Evolutionary conservation across 2,329 filamentous ascomycete genomes (phyloP).

Genomic region (Aureobasidium sp.): DNA sequence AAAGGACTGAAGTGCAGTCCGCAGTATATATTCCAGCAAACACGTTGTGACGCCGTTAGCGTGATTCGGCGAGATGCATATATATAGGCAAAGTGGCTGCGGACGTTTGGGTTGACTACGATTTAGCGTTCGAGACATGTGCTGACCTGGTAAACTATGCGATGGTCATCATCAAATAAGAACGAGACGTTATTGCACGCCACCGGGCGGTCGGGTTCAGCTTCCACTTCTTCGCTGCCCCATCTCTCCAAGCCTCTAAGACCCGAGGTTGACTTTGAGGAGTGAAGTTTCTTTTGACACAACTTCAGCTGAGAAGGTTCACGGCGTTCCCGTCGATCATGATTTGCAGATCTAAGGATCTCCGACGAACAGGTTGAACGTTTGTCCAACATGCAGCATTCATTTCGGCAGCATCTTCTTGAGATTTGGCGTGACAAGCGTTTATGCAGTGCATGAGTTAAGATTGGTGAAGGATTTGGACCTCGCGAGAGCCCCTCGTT

Average conservation of each 20-base stretch:
- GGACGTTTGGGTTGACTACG: neutral
- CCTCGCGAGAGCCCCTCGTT: neutral
- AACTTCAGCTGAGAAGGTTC: conserved; percentile 5
- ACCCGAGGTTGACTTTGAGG: conserved; percentile 10
- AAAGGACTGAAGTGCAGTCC: neutral
- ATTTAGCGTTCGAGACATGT: conserved; percentile 19
- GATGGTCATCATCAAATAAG: conserved; percentile 15
- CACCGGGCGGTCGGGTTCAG: conserved; percentile 14
- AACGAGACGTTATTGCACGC: conserved; percentile 14
- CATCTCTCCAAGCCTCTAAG: neutral
- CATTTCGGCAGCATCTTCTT: neutral
- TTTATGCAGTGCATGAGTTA: neutral
- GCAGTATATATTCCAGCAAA: conserved; percentile 3
- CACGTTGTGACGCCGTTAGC: neutral
- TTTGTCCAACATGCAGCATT: neutral
- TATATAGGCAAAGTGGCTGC: conserved; percentile 14
- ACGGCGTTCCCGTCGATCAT: neutral
- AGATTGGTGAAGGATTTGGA: neutral
- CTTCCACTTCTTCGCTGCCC: conserved; percentile 18
- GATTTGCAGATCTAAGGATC: neutral
- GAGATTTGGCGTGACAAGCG: conserved; percentile 9
- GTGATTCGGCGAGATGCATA: conserved; percentile 7
- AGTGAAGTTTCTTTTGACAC: conserved; percentile 13
- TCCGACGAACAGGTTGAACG: neutral
- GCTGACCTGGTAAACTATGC: conserved; percentile 2